A percentile compares a stretch with the other conserved stretches of the same genome.
Conservation (phyloP, 2,329 filamentous ascomycete species). For the Juglanconis sp. region DNA sequence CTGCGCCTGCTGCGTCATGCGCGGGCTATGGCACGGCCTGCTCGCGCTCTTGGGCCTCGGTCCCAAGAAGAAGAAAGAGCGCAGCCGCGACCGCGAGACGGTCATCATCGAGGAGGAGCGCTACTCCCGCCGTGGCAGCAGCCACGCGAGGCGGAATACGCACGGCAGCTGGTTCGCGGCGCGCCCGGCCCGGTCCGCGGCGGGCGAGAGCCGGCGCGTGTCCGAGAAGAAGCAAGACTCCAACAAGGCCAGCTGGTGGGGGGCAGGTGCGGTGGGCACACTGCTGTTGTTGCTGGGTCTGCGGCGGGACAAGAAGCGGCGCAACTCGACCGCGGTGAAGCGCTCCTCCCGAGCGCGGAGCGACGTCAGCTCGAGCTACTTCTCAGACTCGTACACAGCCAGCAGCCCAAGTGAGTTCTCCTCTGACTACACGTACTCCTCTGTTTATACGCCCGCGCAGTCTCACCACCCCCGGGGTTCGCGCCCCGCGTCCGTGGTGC, state of each 20-base stretch:
- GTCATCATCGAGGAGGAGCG: conserved; percentile 58
- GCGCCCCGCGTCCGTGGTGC: conserved; percentile 5
- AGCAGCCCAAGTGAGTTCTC: conserved; percentile 50
- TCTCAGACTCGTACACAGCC: conserved; percentile 51
- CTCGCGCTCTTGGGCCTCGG: conserved; percentile 60
- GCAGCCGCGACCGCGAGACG: conserved; percentile 41
- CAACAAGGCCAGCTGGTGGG: conserved; percentile 49
- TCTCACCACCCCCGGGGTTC: conserved; percentile 5
- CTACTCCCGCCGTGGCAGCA: conserved; percentile 49
- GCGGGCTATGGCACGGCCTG: conserved; percentile 58
- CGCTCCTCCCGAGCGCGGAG: conserved; percentile 29
- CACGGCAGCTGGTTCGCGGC: conserved; percentile 15
- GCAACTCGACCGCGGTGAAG: conserved; percentile 36
- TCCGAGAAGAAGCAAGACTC: conserved; percentile 33
- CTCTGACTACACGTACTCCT: conserved; percentile 17
- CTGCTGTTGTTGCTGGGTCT: conserved; percentile 54
- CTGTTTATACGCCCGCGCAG: conserved; percentile 15
- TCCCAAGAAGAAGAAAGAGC: conserved; percentile 41
- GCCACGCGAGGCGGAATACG: conserved; percentile 25
- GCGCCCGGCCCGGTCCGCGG: conserved; percentile 39
- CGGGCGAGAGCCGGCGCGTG: conserved; percentile 38
- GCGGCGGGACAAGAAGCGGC: conserved; percentile 46
- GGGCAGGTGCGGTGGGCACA: conserved; percentile 49
- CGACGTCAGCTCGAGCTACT: conserved; percentile 50
- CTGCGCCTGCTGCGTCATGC: conserved; percentile 71